Evolutionary conservation across 1,139 yeast species (phyloP).

Genomic region (Hyphopichia wangnamkhiaoensis): DNA sequence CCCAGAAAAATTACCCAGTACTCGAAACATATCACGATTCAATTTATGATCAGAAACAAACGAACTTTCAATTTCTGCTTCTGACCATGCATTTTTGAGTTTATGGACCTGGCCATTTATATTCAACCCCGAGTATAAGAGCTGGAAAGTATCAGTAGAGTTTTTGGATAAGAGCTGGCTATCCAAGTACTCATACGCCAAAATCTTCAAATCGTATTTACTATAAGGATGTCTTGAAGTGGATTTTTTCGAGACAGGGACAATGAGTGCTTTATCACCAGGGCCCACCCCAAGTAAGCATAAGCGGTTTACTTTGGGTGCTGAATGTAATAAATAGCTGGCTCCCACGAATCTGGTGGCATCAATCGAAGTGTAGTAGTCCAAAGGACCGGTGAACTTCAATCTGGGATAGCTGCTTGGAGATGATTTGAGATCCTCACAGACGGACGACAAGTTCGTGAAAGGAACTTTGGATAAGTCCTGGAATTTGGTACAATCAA

Average conservation of each 20-base stretch:
- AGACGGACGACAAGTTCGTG: slow-evolving; percentile 1
- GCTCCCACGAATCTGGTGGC: slow-evolving; percentile 13
- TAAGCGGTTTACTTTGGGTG: slow-evolving; percentile 16
- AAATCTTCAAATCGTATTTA: slow-evolving; percentile 5
- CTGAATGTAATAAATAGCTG: slow-evolving; percentile 12
- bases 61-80: background rate
- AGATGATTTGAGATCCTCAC: slow-evolving; percentile 4
- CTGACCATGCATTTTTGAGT: background rate
- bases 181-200: background rate
- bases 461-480: slow-evolving; percentile 3
- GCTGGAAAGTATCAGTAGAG: background rate
- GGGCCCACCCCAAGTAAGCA: slow-evolving; percentile 16
- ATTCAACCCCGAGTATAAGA: background rate
- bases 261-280: slow-evolving; percentile 4
- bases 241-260: slow-evolving; percentile 6
- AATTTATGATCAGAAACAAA: slow-evolving; percentile 2
- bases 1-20: background rate
- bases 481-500: slow-evolving; percentile 6
- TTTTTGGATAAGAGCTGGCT: background rate
- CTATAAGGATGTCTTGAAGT: background rate
- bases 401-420: slow-evolving; percentile 6
- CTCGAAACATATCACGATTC: slow-evolving; percentile 8
- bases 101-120: background rate
- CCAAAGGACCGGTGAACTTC: slow-evolving; percentile 8
- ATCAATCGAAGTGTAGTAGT: slow-evolving; percentile 10